A percentile compares a stretch with the other conserved stretches of the same genome.
phyloP scores from a whole-genome alignment of 2,329 filamentous ascomycete genomes.

The Penicillium sp. region DNA sequence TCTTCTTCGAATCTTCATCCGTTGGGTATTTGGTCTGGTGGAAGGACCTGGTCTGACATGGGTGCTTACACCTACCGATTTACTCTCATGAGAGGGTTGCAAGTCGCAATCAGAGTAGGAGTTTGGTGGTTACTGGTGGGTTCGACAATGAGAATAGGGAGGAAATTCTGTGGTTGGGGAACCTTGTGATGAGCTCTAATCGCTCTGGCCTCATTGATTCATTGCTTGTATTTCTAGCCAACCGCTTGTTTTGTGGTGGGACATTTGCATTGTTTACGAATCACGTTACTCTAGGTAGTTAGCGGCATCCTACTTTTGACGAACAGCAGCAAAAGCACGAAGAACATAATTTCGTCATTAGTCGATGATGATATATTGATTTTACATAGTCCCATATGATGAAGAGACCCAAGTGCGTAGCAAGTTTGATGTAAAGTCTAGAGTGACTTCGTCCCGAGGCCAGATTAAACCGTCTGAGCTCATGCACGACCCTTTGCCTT shows the following conservation, averaged over 20 bases:
- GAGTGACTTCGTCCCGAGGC: not conserved
- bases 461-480: not conserved
- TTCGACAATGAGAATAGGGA: conserved; percentile 39
- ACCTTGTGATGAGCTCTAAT: conserved; percentile 19
- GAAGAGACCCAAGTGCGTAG: not conserved
- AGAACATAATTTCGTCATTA: conserved; percentile 15
- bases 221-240: not conserved
- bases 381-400: not conserved
- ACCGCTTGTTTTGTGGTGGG: not conserved
- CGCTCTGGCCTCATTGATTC: not conserved
- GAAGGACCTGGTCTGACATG: conserved; percentile 29
- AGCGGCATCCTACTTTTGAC: not conserved
- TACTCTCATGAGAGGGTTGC: conserved; percentile 36
- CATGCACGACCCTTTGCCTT: conserved; percentile 36
- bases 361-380: conserved; percentile 14
- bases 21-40: conserved; percentile 36
- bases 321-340: not conserved
- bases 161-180: conserved; percentile 42
- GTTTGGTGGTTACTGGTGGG: conserved; percentile 40
- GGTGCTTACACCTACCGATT: conserved; percentile 38
- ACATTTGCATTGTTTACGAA: not conserved
- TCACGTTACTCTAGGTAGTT: too few relatives aligned
- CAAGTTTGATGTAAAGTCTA: not conserved
- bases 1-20: conserved; percentile 31
- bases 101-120: conserved; percentile 36